A percentile compares a stretch with the other conserved stretches of the same genome.
Conservation (phyloP, 2,329 filamentous ascomycete genomes). For the Pseudohalonectria lignicola region DNA sequence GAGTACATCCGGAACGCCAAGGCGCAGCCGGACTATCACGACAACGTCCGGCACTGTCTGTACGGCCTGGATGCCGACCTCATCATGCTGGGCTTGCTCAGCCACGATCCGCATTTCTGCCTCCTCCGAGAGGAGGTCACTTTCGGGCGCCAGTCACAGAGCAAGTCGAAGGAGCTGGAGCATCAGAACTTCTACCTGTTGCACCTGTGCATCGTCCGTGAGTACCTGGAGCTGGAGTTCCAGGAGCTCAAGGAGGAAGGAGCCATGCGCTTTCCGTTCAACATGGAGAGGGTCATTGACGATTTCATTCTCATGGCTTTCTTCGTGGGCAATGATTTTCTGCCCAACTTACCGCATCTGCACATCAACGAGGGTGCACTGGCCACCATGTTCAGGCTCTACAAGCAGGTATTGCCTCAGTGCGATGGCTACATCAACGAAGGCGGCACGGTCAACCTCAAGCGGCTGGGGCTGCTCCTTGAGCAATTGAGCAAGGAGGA, state of each 20-base stretch:
- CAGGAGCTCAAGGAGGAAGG: conserved; percentile 75
- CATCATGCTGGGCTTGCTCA: conserved; percentile 96
- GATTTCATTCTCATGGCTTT: conserved; percentile 99
- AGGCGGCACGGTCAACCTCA: conserved; percentile 80
- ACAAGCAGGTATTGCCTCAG: conserved; percentile 80
- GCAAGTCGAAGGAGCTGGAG: conserved; percentile 90
- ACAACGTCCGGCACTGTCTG: conserved; percentile 90
- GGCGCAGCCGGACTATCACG: conserved; percentile 83
- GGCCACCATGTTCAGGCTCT: conserved; percentile 93
- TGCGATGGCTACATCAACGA: conserved; percentile 96
- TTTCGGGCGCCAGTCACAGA: conserved; percentile 78
- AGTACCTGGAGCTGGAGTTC: conserved; percentile 95
- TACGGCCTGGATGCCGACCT: conserved; percentile 96
- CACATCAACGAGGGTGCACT: conserved; percentile 98
- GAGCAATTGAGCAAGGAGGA: conserved; percentile 83
- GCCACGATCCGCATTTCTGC: conserved; percentile 97
- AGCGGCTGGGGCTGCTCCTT: conserved; percentile 65
- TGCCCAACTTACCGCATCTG: conserved; percentile 88
- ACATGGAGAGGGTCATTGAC: conserved; percentile 94
- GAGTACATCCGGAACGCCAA: conserved; percentile 98
- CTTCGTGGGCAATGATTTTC: conserved; percentile 98
- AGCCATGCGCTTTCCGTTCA: conserved; percentile 65
- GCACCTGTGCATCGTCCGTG: conserved; percentile 93
- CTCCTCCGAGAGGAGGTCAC: conserved; percentile 95
- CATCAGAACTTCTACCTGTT: conserved; percentile 98